Base-by-base conservation (phyloP, 371 early-diverging fungal genomes). In the Haplosporangium sp. region DNA sequence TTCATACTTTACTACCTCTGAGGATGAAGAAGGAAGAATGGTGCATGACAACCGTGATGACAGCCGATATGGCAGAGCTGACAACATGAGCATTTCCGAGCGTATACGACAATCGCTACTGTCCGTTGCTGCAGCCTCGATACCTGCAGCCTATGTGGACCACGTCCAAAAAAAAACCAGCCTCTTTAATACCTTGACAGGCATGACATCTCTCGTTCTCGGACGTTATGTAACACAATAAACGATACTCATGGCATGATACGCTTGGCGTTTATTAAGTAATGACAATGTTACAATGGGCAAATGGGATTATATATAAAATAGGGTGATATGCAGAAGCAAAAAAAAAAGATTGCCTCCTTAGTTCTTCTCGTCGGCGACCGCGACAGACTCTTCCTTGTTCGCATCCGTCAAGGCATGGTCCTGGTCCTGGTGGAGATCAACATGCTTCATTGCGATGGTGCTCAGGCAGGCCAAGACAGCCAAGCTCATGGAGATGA, bases 401-500 rank as follows among this genome's bases (percentile, higher is more conserved):
- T 58, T 20, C 58, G 6, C 16, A 10, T 23, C 38, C 16, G 50
- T 38, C 14, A 37, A 9, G 46, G 18, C 48, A 13, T 29, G 60
- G 23, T 63, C 55, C 46, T 69, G 65, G 23, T 67, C 75, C 20
- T 41, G 13, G 37, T 51, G 56, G 20, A 76, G 60, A 55, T 76
- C 76, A 13, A 76, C 56, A 42, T 62, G 67, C 71, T 67, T 10
- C 67, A 76, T 76, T 13, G 48, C 9, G 12, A 67, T 6, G 1
- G 76, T 55, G 40, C 55, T 56, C 23, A 48, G 2, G 20, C 76
- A 77, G 29, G 71, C 74, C 67, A 62, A 69, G 40, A 67, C 70
- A 50, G 62, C 82, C 60, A 62, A 66, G 54, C 54, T 41, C 69
- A 81, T 74, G 47, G 65, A 74, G 18, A 82, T 69, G 50, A 83